These are phyloP conservation scores for Solanum sejunctum DNA, from an alignment of 257 asterid species.

Conservation along the genomic window DNA sequence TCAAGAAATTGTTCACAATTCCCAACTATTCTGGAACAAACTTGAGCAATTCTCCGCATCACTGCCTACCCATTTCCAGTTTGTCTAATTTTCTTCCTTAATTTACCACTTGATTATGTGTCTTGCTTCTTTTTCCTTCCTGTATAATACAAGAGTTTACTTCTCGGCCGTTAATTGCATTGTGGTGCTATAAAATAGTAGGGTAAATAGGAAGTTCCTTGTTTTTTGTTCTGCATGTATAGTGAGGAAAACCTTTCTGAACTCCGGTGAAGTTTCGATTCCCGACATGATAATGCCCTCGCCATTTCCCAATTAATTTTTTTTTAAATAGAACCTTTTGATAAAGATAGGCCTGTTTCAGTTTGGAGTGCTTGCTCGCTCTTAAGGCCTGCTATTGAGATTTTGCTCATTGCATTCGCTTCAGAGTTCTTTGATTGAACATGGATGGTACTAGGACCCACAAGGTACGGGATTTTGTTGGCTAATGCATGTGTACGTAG, in stretches of 20 bases:
- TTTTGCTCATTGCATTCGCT: not conserved
- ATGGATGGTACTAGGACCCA: not conserved
- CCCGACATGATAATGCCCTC: no score
- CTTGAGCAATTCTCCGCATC: constrained; percentile 55
- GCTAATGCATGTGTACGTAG: not conserved
- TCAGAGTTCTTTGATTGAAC: not conserved
- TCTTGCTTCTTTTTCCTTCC: not conserved
- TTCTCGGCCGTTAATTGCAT: not conserved
- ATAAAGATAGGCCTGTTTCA: not conserved
- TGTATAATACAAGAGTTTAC: no score
- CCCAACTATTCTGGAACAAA: constrained; percentile 53
- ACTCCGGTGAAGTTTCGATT: no score
- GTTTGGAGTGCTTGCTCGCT: not conserved
- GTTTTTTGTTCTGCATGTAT: not conserved
- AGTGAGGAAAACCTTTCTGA: not conserved
- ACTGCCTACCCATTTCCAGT: constrained; percentile 41
- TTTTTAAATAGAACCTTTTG: not conserved
- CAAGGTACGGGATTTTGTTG: not conserved
- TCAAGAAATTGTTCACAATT: constrained; percentile 53
- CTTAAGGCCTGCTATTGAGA: not conserved
- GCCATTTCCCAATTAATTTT: no score
- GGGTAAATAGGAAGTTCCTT: not conserved
- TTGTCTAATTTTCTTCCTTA: not conserved
- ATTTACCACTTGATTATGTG: not conserved
- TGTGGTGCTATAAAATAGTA: not conserved